Evolutionary conservation across 2,329 filamentous ascomycete genomes (phyloP), one percentile per base, ranked within the genome.

Genomic region (Helotiales sp.): DNA sequence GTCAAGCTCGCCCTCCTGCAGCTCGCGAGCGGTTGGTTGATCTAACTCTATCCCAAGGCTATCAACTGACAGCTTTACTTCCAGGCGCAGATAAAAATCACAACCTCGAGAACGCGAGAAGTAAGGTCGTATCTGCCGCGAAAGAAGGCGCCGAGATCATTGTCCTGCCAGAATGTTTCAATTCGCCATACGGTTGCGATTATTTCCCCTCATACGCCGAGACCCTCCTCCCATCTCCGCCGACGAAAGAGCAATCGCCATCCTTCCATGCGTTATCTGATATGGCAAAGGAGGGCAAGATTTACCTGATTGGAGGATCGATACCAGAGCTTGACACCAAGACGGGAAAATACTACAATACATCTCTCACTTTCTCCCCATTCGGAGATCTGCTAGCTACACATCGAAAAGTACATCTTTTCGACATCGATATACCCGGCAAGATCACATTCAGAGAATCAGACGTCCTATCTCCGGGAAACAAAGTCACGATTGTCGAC

Each of bases 161-260:
- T 64, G 91, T 98, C 31, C 84, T 99, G 17, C 95, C 95, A 33
- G 95, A 99, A 78, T 99, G 95, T 81, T 99, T 99, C 85, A 99
- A 99, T 79, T 96, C 90, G 40, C 95, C 95, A 8, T 99, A 99
- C 75, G 95, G 95, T 65, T 92, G 87, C 65, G 82, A 91, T 70
- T 93, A 88, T 80, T 99, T 99, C 76, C 88, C 93, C 54, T 84
- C 87, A 60, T 98, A 98, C 74, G 93, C 95, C 65, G 95, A 99
- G 76, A 88, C 85, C 1, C 86, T 98, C n/a, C 79, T 84, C 1
- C 91, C 91, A 0, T 88, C 86, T 2, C 90, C 91, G 27, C 91
- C 92, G 0, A 78, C 86, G 3, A 72, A 78, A 60, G 81, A 84
- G 46, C 84, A 89, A 68, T 88, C 90, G 4, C 93, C 93, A 0